A percentile compares a stretch with the other conserved stretches of the same genome.
Conservation (phyloP, 1,284 basidiomycete species). For the Tylopilus orsonianus region DNA sequence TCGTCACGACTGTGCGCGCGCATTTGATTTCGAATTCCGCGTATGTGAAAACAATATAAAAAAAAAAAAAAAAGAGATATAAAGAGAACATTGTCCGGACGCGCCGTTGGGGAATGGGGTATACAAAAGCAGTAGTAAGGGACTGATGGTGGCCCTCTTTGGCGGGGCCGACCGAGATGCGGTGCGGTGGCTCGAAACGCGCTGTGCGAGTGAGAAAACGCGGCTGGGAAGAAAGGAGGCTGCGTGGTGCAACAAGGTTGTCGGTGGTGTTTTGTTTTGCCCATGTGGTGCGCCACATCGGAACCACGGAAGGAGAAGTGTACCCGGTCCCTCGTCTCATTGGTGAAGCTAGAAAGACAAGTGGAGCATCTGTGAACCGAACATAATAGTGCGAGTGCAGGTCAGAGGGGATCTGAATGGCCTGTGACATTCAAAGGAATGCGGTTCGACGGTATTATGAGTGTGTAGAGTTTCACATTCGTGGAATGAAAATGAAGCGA, state of each 20-base stretch:
- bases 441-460: neutral
- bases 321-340: neutral
- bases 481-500: neutral
- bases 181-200: constrained; percentile 1
- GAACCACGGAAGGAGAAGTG: constrained; percentile 6
- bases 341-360: neutral
- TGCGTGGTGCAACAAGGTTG: constrained; percentile 8
- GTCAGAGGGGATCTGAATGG: neutral
- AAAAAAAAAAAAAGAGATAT: neutral
- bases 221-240: neutral
- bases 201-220: constrained; percentile 3
- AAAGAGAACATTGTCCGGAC: constrained; percentile 7
- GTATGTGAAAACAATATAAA: constrained; percentile 18
- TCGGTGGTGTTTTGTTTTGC: constrained; percentile 1
- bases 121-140: constrained; percentile 9
- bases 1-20: neutral
- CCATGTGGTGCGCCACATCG: constrained; percentile 20
- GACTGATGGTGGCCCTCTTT: constrained; percentile 11
- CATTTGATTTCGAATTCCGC: constrained; percentile 3
- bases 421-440: neutral
- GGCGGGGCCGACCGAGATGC: constrained; percentile 11
- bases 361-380: constrained; percentile 7
- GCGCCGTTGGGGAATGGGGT: constrained; percentile 1
- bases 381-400: neutral
- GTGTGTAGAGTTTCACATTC: neutral